Conservation (phyloP, 1,139 yeast species). For the Candida frijolesensis region DNA sequence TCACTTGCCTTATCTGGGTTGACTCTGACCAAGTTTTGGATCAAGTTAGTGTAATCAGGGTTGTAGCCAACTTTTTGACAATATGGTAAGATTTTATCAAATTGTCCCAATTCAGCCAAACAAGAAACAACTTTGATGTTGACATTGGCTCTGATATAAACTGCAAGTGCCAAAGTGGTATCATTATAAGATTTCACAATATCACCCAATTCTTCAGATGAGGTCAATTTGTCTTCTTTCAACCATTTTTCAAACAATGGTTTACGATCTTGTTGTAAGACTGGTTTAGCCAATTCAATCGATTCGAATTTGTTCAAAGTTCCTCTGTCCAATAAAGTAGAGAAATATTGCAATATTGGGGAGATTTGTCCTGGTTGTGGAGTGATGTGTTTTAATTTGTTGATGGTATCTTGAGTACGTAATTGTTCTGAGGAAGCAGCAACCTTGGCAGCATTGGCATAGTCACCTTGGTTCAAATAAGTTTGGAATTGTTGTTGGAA, state of each 20-base stretch:
- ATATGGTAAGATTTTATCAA: constrained; percentile 93
- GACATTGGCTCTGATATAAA: constrained; percentile 81
- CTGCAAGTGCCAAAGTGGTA: constrained; percentile 83
- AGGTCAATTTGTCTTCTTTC: constrained; percentile 89
- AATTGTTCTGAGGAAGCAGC: constrained; percentile 95
- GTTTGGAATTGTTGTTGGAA: constrained; percentile 91
- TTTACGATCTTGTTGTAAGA: constrained; percentile 92
- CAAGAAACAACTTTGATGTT: constrained; percentile 91
- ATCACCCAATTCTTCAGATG: constrained; percentile 96
- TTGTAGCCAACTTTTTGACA: constrained; percentile 85
- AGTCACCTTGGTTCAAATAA: constrained; percentile 82
- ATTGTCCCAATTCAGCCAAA: constrained; percentile 94
- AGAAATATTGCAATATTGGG: constrained; percentile 91
- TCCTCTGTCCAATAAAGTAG: constrained; percentile 90
- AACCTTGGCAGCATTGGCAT: constrained; percentile 89
- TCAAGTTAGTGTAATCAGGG: constrained; percentile 88
- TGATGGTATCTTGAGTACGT: constrained; percentile 93
- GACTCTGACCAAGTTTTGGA: constrained; percentile 87
- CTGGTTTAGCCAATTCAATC: constrained; percentile 93
- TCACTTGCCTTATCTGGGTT: constrained; percentile 99
- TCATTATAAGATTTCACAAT: constrained; percentile 84
- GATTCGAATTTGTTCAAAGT: constrained; percentile 92
- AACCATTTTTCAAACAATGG: constrained; percentile 96
- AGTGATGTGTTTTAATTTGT: constrained; percentile 86
- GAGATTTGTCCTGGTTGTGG: constrained; percentile 97